Evolutionary conservation across 2,329 filamentous ascomycete genomes (phyloP).

Genomic region (Trichoderma simmonsii): DNA sequence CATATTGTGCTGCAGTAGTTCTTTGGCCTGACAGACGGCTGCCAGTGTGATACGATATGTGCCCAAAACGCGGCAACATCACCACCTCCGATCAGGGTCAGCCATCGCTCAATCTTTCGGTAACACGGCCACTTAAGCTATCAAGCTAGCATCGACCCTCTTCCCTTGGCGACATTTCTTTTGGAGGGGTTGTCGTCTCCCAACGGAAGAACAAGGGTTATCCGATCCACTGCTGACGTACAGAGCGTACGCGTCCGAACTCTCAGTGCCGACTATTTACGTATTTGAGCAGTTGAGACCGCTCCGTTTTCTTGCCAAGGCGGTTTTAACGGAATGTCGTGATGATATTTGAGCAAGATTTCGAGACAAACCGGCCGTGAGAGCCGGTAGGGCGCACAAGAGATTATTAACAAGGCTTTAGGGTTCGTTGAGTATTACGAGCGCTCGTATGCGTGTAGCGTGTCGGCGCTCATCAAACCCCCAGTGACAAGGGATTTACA

Average conservation of each 20-base stretch:
- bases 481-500: background rate
- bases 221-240: constrained; percentile 15
- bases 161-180: background rate
- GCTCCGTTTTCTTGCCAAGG: constrained; percentile 1
- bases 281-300: background rate
- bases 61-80: background rate
- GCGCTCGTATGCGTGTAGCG: background rate
- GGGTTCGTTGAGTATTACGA: background rate
- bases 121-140: constrained; percentile 14
- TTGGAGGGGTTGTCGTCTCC: background rate
- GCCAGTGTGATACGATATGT: background rate
- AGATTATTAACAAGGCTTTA: background rate
- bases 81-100: background rate
- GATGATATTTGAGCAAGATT: background rate
- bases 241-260: constrained; percentile 9
- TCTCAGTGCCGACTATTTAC: background rate
- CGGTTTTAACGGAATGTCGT: constrained; percentile 7
- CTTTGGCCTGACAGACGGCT: background rate
- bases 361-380: background rate
- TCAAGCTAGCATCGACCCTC: constrained; percentile 5
- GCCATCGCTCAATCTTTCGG: constrained; percentile 1
- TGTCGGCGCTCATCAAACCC: background rate
- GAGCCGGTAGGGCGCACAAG: background rate
- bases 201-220: background rate
- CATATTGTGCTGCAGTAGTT: background rate